Conservation (phyloP, 371 early-diverging fungal species). For the Sporodiniella umbellata region DNA sequence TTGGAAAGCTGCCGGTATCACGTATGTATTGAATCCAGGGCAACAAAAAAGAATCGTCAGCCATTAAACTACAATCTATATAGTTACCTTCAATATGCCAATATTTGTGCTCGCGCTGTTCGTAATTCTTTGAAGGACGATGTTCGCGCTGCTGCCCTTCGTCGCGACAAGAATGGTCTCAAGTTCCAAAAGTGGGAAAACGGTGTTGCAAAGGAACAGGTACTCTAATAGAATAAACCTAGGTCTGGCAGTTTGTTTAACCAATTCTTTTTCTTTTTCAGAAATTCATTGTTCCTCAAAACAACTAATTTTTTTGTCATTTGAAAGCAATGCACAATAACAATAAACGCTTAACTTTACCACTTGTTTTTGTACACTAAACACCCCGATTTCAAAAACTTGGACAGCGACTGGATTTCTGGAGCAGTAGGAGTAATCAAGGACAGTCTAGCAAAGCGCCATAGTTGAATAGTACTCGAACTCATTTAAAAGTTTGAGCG, state of each 20-base stretch:
- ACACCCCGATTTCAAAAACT: background rate
- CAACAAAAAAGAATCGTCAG: background rate
- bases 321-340: background rate
- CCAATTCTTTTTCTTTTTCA: conserved; percentile 1
- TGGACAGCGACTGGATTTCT: too few relatives aligned
- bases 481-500: too few relatives aligned
- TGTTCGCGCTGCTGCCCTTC: conserved; percentile 56
- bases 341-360: background rate
- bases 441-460: too few relatives aligned
- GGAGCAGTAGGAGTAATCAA: too few relatives aligned
- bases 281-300: conserved; percentile 23
- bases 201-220: conserved; percentile 66
- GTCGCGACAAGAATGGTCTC: conserved; percentile 70
- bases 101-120: conserved; percentile 78
- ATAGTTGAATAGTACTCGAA: too few relatives aligned
- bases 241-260: background rate
- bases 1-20: conserved; percentile 56
- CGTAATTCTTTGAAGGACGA: conserved; percentile 80
- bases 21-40: conserved; percentile 26
- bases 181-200: conserved; percentile 76
- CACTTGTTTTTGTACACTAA: background rate
- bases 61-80: background rate
- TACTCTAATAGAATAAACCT: conserved; percentile 14
- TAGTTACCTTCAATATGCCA: conserved; percentile 84
- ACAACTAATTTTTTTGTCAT: background rate